Evolutionary conservation across 2,329 filamentous ascomycete genomes (phyloP).

Genomic region (Shiraia bambusicola): DNA sequence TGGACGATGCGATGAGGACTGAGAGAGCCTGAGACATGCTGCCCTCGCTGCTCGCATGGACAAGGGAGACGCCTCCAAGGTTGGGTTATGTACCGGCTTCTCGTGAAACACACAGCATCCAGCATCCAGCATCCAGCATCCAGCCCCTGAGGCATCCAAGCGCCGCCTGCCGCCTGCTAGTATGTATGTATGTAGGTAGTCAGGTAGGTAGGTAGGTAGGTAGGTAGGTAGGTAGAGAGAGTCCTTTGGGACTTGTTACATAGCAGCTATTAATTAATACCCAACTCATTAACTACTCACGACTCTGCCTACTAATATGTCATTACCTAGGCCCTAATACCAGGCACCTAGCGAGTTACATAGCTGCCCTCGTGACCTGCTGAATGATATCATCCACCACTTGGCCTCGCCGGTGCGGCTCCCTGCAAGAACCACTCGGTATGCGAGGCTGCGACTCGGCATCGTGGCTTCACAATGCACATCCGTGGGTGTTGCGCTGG

Average conservation of each 20-base stretch:
- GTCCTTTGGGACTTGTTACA: too few relatives aligned
- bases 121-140: too few relatives aligned
- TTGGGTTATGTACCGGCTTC: conserved; percentile 27
- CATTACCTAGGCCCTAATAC: too few relatives aligned
- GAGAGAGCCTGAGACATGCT: conserved; percentile 23
- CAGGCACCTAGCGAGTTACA: too few relatives aligned
- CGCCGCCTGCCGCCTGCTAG: conserved; percentile 7
- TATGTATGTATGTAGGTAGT: too few relatives aligned
- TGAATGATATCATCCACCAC: conserved; percentile 17
- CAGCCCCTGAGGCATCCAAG: conserved; percentile 7
- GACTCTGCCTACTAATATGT: too few relatives aligned
- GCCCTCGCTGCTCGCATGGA: conserved; percentile 35
- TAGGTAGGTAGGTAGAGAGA: too few relatives aligned
- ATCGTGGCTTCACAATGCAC: conserved; percentile 18
- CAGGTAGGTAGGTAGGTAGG: too few relatives aligned
- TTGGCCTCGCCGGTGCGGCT: conserved; percentile 12
- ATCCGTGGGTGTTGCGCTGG: conserved; percentile 27
- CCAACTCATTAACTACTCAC: too few relatives aligned
- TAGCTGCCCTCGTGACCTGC: conserved; percentile 21
- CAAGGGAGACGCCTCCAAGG: conserved; percentile 22
- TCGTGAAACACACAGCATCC: conserved; percentile 9
- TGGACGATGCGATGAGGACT: conserved; percentile 21
- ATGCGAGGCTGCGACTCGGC: conserved; percentile 17
- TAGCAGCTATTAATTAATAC: too few relatives aligned
- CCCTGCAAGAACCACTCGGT: conserved; percentile 26